Evolutionary conservation across 2,329 filamentous ascomycete species (phyloP), one percentile per base, ranked within the genome.

Genomic region (Alternaria consortialis): DNA sequence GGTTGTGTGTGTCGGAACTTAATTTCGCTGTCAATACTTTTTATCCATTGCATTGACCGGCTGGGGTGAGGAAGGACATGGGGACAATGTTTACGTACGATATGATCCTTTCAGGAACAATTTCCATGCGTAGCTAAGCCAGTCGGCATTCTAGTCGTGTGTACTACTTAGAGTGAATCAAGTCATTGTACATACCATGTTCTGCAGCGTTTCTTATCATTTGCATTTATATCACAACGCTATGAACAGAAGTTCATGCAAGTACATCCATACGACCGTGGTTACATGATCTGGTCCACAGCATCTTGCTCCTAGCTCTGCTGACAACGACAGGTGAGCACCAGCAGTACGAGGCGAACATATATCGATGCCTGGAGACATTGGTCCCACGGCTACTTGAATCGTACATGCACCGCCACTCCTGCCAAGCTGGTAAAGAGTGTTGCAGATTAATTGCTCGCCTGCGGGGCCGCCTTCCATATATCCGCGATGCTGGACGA

Each of bases 11-110:
- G 64, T 47, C 34, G 50, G 58, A 43, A 39, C 50, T 55, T 68
- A 69, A 71, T 71, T 59, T 71, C 67, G 60, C 60, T 70, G 68
- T 70, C 60, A 61, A 72, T 71, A 72, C 61, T 70, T 69, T 13
- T 59, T 63, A 23, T 42, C 29, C 44, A 60, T 58, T 66, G 64
- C 67, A 69, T 70, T 67, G 67, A 71, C 53, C 40, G 36, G 60
- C 57, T 44, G 53, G 23, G 25, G 37, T 25, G 27, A 31, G 11
- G 27, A 29, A 51, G 57, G 60, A 31, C 29, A 32, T 48, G 51
- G 46, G 42, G 36, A 39, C 4, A 58, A 7, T 50, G 46, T 23
- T 4, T 37, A 34, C 34, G 46, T 50, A 50, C 32, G 31, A 27
- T 11, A 25, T 12, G 46, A 50, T 50, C 13, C 46, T 50, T 34